A percentile compares a stretch with the other conserved stretches of the same genome.
phyloP scores from a whole-genome alignment of 2,329 filamentous ascomycete genomes.

The Tricladium varicosporioides region DNA sequence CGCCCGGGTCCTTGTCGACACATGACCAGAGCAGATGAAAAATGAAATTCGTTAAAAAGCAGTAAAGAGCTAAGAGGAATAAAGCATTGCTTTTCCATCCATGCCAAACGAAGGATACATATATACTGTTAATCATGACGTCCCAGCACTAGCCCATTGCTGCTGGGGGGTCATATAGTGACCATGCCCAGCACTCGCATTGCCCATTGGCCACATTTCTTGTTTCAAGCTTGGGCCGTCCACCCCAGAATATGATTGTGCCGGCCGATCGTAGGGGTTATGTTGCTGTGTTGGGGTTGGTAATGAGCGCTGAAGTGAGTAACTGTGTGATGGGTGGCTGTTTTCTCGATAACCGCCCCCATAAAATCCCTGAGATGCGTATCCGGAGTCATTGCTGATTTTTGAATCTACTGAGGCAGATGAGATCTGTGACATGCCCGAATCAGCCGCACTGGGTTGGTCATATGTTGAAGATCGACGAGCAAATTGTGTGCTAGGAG shows the following conservation, averaged over 20 bases:
- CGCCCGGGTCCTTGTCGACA: background rate
- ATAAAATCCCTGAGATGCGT: conserved; percentile 28
- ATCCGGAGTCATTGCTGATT: conserved; percentile 28
- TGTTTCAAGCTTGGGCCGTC: conserved; percentile 22
- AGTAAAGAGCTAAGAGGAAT: background rate
- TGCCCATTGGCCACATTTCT: conserved; percentile 28
- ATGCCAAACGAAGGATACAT: background rate
- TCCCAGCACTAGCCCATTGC: conserved; percentile 30
- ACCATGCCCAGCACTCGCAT: conserved; percentile 29
- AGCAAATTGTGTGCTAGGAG: conserved; percentile 21
- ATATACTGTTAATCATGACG: conserved; percentile 12
- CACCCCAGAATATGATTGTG: conserved; percentile 16
- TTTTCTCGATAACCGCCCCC: conserved; percentile 17
- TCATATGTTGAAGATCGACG: conserved; percentile 28
- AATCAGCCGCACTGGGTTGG: conserved; percentile 23
- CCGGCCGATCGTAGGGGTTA: conserved; percentile 19
- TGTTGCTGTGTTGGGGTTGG: conserved; percentile 27
- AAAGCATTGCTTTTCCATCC: background rate
- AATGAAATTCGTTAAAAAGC: conserved; percentile 4
- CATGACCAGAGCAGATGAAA: conserved; percentile 3
- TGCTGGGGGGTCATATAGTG: conserved; percentile 29
- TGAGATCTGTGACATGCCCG: conserved; percentile 25
- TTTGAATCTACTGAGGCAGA: conserved; percentile 27
- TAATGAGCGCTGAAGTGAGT: conserved; percentile 24
- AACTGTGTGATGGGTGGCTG: conserved; percentile 19